phyloP scores from a whole-genome alignment of 1,284 basidiomycete genomes.

The Athelia sp. region DNA sequence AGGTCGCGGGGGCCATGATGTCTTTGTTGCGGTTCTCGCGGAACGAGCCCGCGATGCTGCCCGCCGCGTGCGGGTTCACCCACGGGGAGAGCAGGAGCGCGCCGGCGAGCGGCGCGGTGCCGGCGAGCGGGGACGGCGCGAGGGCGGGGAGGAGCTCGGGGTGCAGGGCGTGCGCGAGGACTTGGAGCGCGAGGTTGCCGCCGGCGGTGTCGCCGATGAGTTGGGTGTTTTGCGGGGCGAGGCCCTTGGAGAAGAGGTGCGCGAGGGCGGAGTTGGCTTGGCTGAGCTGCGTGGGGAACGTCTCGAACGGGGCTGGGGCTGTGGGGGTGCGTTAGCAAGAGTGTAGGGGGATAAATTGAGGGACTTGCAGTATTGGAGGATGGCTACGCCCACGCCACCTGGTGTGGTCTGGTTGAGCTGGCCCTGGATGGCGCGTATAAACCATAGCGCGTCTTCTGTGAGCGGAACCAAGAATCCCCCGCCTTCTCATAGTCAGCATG shows the following conservation, averaged over 20 bases:
- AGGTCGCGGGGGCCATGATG: not conserved
- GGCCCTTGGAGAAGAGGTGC: not conserved
- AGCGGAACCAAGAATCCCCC: constrained; percentile 9
- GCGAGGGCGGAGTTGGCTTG: not conserved
- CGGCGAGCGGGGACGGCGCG: not conserved
- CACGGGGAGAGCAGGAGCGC: constrained; percentile 35
- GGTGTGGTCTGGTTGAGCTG: constrained; percentile 9
- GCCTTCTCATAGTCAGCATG: constrained; percentile 5
- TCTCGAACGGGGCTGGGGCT: constrained; percentile 15
- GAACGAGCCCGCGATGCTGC: constrained; percentile 3
- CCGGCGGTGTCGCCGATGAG: constrained; percentile 14
- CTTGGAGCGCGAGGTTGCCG: constrained; percentile 3
- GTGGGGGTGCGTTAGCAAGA: not conserved
- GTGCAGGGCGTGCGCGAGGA: not conserved
- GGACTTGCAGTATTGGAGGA: constrained; percentile 14
- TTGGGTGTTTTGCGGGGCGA: not conserved
- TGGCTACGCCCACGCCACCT: constrained; percentile 9
- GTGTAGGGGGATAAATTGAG: not conserved
- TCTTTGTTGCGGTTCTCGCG: not conserved
- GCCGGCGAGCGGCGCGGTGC: constrained; percentile 18
- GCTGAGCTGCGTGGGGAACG: constrained; percentile 14
- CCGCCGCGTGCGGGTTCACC: constrained; percentile 18
- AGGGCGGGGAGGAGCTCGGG: not conserved
- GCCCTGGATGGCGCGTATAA: constrained; percentile 9
- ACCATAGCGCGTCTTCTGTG: constrained; percentile 4